A percentile compares a stretch with the other conserved stretches of the same genome.
phyloP scores from a whole-genome alignment of 345 rosid genomes.

The Euphorbia pulcherrima region DNA sequence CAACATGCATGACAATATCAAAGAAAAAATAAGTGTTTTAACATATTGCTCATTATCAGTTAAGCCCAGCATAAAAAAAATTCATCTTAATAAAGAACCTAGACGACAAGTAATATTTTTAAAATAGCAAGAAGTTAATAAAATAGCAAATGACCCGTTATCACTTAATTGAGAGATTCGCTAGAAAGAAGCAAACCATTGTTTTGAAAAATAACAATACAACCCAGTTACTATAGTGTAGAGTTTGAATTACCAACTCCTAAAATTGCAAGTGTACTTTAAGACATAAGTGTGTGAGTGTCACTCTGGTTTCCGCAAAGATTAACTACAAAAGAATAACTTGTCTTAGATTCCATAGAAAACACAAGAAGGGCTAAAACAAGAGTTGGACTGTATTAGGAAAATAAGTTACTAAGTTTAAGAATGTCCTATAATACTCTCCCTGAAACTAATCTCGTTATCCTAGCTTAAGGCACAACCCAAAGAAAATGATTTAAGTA shows the following conservation, averaged over 20 bases:
- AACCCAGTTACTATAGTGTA: background rate
- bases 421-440: background rate
- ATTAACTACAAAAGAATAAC: background rate
- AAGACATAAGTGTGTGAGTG: too few species aligned
- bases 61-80: background rate
- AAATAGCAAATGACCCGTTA: background rate
- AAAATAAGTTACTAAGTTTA: slow-evolving; percentile 1
- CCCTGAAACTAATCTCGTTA: background rate
- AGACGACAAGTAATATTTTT: background rate
- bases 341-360: slow-evolving; percentile 1
- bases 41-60: background rate
- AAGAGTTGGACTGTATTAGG: background rate
- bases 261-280: background rate
- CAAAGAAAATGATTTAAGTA: background rate
- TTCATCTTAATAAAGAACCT: background rate
- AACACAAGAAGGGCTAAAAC: background rate
- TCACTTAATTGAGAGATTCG: background rate
- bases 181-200: background rate
- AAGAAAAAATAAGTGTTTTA: background rate
- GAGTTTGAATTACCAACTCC: background rate
- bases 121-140: background rate
- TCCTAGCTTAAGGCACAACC: background rate
- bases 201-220: background rate
- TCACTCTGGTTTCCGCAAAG: background rate
- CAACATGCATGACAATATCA: background rate